These are phyloP conservation scores for Tricholoma sp. DNA, from an alignment of 768 basidiomycete genomes.

Conservation along the genomic window DNA sequence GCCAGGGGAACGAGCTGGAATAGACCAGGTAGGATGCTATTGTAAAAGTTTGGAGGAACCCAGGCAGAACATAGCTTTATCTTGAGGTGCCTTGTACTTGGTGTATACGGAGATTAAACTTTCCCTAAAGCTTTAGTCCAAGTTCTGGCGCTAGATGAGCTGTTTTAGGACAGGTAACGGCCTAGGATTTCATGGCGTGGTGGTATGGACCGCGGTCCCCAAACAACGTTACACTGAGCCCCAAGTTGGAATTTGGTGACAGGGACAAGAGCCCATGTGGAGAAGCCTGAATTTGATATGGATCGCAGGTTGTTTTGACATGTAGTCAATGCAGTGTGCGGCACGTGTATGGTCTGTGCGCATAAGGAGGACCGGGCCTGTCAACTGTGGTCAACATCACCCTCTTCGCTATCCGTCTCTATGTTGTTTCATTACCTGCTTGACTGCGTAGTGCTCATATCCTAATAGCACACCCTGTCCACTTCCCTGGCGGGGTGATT, in stretches of 20 bases:
- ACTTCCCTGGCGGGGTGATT: conserved; percentile 53
- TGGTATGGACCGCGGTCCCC: no score
- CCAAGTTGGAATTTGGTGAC: no score
- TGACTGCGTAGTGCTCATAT: conserved; percentile 21
- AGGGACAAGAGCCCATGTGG: no score
- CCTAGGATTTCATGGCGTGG: no score
- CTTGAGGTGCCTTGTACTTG: background rate
- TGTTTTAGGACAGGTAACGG: no score
- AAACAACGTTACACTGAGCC: no score
- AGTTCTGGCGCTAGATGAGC: no score
- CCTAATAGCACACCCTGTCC: conserved; percentile 49
- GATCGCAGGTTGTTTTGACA: conserved; percentile 4
- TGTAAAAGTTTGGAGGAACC: no score
- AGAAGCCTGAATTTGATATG: conserved; percentile 5
- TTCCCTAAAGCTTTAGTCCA: no score
- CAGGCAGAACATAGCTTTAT: no score
- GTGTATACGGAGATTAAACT: no score
- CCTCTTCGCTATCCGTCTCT: conserved; percentile 25
- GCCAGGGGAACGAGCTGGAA: background rate
- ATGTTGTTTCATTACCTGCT: conserved; percentile 43
- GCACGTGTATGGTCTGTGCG: conserved; percentile 31
- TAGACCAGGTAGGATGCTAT: background rate
- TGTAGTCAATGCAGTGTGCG: conserved; percentile 12
- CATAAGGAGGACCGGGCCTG: conserved; percentile 34
- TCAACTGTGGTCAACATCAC: conserved; percentile 51